phyloP scores from a whole-genome alignment of 2,329 filamentous ascomycete species.

The Leptographium flavum region DNA sequence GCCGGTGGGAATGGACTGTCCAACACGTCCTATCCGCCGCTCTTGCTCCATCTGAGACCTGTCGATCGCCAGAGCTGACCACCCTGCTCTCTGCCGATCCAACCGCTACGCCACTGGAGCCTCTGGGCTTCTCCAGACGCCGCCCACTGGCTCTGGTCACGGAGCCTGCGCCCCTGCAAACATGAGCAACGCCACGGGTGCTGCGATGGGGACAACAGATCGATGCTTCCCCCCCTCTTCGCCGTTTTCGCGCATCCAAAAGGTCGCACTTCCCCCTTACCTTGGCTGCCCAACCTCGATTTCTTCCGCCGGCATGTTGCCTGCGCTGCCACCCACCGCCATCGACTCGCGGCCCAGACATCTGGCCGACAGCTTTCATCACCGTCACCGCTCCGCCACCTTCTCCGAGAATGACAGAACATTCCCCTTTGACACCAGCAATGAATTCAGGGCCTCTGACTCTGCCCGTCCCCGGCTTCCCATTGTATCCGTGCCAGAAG shows the following conservation, averaged over 20 bases:
- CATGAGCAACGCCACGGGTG: background rate
- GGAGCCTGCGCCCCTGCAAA: background rate
- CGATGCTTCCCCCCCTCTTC: conserved; percentile 1
- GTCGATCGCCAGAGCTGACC: background rate
- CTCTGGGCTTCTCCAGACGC: background rate
- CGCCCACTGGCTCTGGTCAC: background rate
- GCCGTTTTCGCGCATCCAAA: background rate
- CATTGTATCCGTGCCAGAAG: background rate
- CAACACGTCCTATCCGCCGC: background rate
- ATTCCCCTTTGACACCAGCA: background rate
- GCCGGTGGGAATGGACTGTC: background rate
- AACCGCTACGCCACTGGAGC: no score
- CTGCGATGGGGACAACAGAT: conserved; percentile 1
- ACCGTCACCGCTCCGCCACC: background rate
- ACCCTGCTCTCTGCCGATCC: background rate
- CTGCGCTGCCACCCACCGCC: background rate
- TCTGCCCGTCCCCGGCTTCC: background rate
- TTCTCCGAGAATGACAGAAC: background rate
- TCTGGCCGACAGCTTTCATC: background rate
- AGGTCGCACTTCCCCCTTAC: background rate
- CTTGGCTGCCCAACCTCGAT: background rate
- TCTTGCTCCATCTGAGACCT: background rate
- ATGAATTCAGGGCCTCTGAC: background rate
- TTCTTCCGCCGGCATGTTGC: background rate
- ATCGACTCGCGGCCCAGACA: background rate